Evolutionary conservation across 2,329 filamentous ascomycete species (phyloP).

Genomic region (Colletotrichum sp.): DNA sequence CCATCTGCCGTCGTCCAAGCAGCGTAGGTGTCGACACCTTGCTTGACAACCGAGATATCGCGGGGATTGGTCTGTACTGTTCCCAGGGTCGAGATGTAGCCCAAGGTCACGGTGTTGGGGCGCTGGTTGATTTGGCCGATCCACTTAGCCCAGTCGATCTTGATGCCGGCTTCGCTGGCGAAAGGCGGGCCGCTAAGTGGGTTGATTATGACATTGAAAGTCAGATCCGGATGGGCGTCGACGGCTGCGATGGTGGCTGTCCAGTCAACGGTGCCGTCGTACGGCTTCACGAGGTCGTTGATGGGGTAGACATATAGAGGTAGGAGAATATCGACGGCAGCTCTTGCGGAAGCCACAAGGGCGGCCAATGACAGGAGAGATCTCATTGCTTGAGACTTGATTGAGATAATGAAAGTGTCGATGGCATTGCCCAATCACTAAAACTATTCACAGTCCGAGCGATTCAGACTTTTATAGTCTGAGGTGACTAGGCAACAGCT

Average conservation of each 20-base stretch:
- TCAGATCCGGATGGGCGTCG: not conserved
- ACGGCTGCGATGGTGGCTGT: not conserved
- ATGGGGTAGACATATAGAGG: not conserved
- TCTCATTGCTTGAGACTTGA: not conserved
- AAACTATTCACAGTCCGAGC: not conserved
- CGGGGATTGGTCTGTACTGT: not conserved
- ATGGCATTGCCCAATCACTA: not conserved
- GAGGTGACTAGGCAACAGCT: not conserved
- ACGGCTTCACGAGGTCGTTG: not conserved
- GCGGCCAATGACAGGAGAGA: not conserved
- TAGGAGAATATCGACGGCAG: not conserved
- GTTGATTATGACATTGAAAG: not conserved
- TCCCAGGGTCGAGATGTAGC: not conserved
- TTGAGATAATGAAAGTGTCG: not conserved
- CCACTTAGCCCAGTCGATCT: constrained; percentile 3
- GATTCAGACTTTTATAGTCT: not conserved
- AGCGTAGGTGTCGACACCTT: not conserved
- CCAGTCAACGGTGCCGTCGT: not conserved
- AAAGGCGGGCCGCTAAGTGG: not conserved
- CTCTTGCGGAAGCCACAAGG: not conserved
- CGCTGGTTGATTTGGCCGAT: not conserved
- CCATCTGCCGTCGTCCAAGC: not conserved
- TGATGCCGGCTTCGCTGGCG: not conserved
- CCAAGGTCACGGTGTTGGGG: not conserved
- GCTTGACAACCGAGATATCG: not conserved